phyloP scores from a whole-genome alignment of 345 rosid species.

The Eucalyptus virginea region DNA sequence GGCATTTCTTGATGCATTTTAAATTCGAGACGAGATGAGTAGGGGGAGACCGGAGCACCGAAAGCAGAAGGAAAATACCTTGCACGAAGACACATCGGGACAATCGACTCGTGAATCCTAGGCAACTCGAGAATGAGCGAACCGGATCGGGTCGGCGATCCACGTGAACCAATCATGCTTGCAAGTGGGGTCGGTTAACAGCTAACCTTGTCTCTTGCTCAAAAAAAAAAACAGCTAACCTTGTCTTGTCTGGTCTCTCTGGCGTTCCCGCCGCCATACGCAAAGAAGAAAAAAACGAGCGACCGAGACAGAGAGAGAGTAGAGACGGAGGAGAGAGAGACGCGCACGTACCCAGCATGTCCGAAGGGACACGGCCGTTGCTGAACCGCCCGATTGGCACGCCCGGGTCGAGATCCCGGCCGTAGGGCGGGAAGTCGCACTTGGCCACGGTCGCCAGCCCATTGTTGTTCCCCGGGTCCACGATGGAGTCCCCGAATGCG shows the following conservation, averaged over 20 bases:
- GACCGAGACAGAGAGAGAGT: too few relatives aligned
- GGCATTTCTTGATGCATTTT: not conserved
- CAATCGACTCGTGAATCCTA: not conserved
- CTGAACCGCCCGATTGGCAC: slow-evolving; percentile 42
- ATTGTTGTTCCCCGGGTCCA: slow-evolving; percentile 62
- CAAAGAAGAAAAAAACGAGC: not conserved
- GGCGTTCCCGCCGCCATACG: not conserved
- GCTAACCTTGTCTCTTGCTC: too few relatives aligned
- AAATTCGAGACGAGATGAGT: not conserved
- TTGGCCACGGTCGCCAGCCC: slow-evolving; percentile 6
- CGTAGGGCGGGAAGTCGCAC: slow-evolving; percentile 45
- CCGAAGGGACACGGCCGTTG: slow-evolving; percentile 6
- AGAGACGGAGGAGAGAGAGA: not conserved
- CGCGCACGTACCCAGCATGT: not conserved
- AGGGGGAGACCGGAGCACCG: not conserved
- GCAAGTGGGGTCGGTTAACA: not conserved
- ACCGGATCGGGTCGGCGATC: not conserved
- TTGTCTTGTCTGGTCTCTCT: not conserved
- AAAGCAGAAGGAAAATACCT: not conserved
- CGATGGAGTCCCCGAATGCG: slow-evolving; percentile 58
- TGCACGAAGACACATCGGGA: not conserved
- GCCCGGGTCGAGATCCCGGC: slow-evolving; percentile 36
- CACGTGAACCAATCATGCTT: not conserved
- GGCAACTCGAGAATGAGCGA: not conserved
- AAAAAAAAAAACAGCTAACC: not conserved